These are phyloP conservation scores for Madurella mycetomatis DNA, from an alignment of 2,329 filamentous ascomycete species.

Conservation along the genomic window DNA sequence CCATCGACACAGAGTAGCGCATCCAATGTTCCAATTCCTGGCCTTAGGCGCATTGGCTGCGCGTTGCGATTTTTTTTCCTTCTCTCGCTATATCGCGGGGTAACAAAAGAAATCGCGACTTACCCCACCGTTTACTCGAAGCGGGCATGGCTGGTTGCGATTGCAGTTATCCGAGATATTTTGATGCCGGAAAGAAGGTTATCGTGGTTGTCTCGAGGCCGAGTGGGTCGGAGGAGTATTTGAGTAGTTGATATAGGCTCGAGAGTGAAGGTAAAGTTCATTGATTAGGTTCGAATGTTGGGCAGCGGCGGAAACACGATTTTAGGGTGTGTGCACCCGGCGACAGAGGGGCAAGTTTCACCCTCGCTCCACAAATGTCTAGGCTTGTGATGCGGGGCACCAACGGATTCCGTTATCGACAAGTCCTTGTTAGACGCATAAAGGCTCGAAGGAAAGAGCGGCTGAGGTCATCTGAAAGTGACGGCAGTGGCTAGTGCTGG, in stretches of 20 bases:
- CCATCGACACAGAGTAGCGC: not conserved
- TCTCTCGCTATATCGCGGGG: conserved; percentile 18
- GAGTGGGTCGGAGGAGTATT: not conserved
- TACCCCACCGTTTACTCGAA: conserved; percentile 38
- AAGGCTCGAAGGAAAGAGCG: too few species aligned
- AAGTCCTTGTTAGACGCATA: too few species aligned
- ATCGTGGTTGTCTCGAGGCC: conserved; percentile 1
- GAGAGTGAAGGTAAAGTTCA: not conserved
- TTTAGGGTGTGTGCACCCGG: conserved; percentile 13
- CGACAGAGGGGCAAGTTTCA: conserved; percentile 12
- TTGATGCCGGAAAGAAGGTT: not conserved
- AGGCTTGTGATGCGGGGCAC: not conserved
- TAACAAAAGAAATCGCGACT: conserved; percentile 26
- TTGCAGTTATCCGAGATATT: not conserved
- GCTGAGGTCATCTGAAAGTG: too few species aligned
- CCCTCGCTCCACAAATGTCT: not conserved
- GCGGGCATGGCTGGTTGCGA: conserved; percentile 30
- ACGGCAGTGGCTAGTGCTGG: too few species aligned
- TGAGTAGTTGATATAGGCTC: not conserved
- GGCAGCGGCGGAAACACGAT: conserved; percentile 16
- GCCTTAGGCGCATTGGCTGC: not conserved
- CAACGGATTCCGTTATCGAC: too few species aligned
- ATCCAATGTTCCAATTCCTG: not conserved
- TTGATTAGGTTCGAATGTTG: conserved; percentile 13
- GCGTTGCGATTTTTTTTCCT: conserved; percentile 1